Conservation (phyloP, 2,329 filamentous ascomycete species). For the Verticillium albo-atrum region DNA sequence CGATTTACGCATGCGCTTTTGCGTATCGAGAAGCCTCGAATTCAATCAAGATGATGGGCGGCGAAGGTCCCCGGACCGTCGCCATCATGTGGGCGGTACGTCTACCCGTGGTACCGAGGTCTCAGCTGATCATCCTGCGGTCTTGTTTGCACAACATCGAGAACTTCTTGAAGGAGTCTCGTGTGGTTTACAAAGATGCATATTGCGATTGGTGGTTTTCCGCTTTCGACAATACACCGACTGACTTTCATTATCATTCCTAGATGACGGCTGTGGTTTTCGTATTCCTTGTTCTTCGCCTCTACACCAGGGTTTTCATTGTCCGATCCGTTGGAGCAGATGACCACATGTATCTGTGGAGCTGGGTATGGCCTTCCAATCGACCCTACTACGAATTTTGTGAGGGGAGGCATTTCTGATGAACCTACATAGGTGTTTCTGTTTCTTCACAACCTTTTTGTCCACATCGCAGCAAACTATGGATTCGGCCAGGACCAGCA, state of each 20-base stretch:
- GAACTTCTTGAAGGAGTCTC: too few relatives aligned
- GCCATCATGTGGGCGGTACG: not conserved
- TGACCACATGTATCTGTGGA: not conserved
- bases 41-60: constrained; percentile 1
- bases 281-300: not conserved
- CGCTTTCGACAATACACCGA: not conserved
- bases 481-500: not conserved
- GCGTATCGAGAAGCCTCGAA: not conserved
- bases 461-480: not conserved
- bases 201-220: not conserved
- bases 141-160: not conserved
- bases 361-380: not conserved
- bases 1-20: not conserved
- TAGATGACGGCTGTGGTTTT: not conserved
- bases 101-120: not conserved
- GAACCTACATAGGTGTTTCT: constrained; percentile 23
- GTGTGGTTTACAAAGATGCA: too few relatives aligned
- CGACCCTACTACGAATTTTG: not conserved
- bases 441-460: constrained; percentile 23
- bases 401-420: not conserved
- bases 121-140: not conserved
- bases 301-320: not conserved
- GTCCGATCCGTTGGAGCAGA: not conserved
- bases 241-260: not conserved
- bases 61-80: not conserved